phyloP scores from a whole-genome alignment of 106 monocot genomes.

The Vanilla planifolia region DNA sequence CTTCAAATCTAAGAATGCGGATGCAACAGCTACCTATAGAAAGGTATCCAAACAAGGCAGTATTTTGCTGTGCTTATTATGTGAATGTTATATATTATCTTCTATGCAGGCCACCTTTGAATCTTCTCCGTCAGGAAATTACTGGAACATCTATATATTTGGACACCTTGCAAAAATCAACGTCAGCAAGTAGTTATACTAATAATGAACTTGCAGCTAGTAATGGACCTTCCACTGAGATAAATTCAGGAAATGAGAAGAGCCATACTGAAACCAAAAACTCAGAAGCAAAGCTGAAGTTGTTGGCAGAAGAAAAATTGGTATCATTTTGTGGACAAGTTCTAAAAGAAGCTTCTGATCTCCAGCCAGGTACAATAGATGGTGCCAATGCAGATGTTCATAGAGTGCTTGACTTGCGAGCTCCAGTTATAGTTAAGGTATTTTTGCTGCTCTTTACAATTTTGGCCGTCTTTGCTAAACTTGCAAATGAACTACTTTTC shows the following conservation, averaged over 20 bases:
- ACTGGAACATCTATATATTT: conserved; percentile 86
- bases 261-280: conserved; percentile 11
- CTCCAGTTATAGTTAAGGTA: conserved; percentile 97
- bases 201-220: conserved; percentile 13
- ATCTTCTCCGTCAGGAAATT: conserved; percentile 94
- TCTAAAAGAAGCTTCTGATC: conserved; percentile 86
- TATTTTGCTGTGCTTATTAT: not conserved
- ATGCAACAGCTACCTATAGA: conserved; percentile 77
- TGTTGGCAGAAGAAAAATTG: conserved; percentile 81
- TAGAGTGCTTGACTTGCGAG: conserved; percentile 71
- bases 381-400: conserved; percentile 66
- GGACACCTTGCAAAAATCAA: conserved; percentile 87
- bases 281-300: conserved; percentile 53
- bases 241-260: not conserved
- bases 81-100: not conserved
- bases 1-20: conserved; percentile 72
- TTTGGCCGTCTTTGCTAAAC: no score
- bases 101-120: conserved; percentile 75
- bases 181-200: conserved; percentile 16
- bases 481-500: no score
- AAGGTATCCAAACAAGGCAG: conserved; percentile 29
- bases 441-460: no score
- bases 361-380: conserved; percentile 60
- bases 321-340: conserved; percentile 89
- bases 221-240: conserved; percentile 6